Evolutionary conservation across 169 alveolate genomes (phyloP).

Genomic region (Eimeria tenella): DNA sequence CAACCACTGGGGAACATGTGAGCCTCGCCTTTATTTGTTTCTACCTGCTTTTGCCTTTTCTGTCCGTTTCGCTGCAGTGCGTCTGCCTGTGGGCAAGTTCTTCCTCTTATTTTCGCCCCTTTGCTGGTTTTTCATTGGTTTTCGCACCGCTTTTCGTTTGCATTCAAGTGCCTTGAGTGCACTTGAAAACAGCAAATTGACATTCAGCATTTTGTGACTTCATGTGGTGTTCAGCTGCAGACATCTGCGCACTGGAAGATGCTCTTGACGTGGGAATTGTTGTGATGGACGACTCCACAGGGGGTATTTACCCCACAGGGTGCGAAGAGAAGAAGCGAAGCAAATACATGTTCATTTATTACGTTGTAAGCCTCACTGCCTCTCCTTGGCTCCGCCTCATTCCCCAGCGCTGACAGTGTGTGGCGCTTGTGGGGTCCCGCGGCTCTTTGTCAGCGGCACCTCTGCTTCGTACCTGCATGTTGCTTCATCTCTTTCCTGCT

Average conservation of each 20-base stretch:
- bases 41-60: not conserved
- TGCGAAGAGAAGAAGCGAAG: not conserved
- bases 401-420: too few relatives aligned
- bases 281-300: not conserved
- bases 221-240: not conserved
- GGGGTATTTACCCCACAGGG: constrained; percentile 31
- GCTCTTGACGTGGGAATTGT: constrained; percentile 38
- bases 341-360: constrained; percentile 5
- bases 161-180: too few relatives aligned
- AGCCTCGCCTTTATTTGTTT: not conserved
- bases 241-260: constrained; percentile 32
- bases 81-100: too few relatives aligned
- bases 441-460: too few relatives aligned
- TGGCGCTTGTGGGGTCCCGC: too few relatives aligned
- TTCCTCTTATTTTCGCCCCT: too few relatives aligned
- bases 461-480: too few relatives aligned
- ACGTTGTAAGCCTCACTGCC: not conserved
- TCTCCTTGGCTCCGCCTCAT: too few relatives aligned
- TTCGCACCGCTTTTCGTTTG: too few relatives aligned
- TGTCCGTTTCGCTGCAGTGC: not conserved
- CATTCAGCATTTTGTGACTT: not conserved
- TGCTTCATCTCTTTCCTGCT: too few relatives aligned
- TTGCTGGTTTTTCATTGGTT: too few relatives aligned
- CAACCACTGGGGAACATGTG: constrained; percentile 65
- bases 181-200: not conserved